phyloP scores from a whole-genome alignment of 305 asterid genomes.

The Ilex paraguariensis region DNA sequence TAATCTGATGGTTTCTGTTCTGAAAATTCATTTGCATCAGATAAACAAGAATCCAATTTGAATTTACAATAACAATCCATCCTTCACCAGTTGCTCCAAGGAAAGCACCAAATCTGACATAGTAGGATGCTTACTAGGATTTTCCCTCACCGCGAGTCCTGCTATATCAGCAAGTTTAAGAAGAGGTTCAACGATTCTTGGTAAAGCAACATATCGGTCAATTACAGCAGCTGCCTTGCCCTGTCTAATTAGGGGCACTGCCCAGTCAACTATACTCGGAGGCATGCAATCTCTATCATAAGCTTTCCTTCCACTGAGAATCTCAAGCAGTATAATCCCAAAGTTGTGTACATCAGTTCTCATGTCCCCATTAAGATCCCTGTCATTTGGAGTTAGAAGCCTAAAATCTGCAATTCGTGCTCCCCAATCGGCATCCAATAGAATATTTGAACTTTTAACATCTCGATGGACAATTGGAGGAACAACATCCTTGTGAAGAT shows the following conservation, averaged over 20 bases:
- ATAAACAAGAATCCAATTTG: constrained; percentile 17
- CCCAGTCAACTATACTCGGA: constrained; percentile 79
- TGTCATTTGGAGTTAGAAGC: constrained; percentile 48
- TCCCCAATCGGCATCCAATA: constrained; percentile 70
- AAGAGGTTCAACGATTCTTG: constrained; percentile 84
- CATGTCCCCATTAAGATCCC: constrained; percentile 46
- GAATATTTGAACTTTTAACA: constrained; percentile 76
- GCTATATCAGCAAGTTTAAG: constrained; percentile 84
- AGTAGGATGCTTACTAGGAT: constrained; percentile 44
- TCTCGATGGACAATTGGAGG: constrained; percentile 86
- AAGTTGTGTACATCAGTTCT: constrained; percentile 65
- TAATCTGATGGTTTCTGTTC: constrained; percentile 22
- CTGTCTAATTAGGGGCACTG: constrained; percentile 60
- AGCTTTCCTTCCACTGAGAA: constrained; percentile 80
- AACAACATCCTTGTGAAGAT: constrained; percentile 61
- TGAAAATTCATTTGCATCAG: constrained; percentile 23
- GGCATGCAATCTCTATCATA: constrained; percentile 64
- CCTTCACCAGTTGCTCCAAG: constrained; percentile 66
- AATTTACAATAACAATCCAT: constrained; percentile 64
- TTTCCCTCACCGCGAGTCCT: constrained; percentile 65
- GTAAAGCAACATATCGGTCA: constrained; percentile 61
- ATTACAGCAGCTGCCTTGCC: constrained; percentile 83
- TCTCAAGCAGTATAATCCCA: constrained; percentile 82
- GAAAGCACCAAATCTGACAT: constrained; percentile 61
- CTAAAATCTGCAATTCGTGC: constrained; percentile 79